Evolutionary conservation across 2,329 filamentous ascomycete genomes (phyloP), one percentile per base, ranked within the genome.

Genomic region (Fusarium phyllophilum): DNA sequence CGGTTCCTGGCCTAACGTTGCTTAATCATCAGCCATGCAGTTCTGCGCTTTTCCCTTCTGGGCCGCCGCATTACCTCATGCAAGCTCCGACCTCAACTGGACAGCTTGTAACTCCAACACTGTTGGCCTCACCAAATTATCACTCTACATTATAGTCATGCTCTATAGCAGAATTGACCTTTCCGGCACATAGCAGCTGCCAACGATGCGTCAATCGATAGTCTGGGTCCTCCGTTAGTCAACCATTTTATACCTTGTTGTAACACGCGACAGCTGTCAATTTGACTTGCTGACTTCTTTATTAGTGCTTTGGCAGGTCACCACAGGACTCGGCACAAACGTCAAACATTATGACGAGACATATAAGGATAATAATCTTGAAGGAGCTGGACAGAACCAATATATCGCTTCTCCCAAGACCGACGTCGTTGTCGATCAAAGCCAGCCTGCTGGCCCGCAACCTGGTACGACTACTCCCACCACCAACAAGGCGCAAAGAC

Each of bases 301-400:
- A 31, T 58, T 74, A 87, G 85, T 87, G 83, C 85, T 87, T 60
- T 82, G 84, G 84, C 85, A 87, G 85, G 81, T 79, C 52, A 78
- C 80, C 58, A 77, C 79, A 58, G 81, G 83, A 66, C 72, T 83
- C 63, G 77, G 78, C 71, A 83, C 83, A 41, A 82, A 85, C 64
- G 80, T 81, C 46, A 83, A 85, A 70, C 80, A 83, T 52, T 81
- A 82, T 64, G 72, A 82, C 61, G 77, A 81, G 31, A 77, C 76
- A 15, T 73, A 80, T 9, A 74, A 76, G 38, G 80, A 83, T 45
- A 78, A 77, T 1, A 72, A 74, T 17, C 66, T 78, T n/a, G 78
- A 79, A 38, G 68, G 65, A 51, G 68, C 71, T 38, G 73, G 77
- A 7, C 74, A 78, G n/a, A 78, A 79, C 31, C 79, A 82, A 52